Evolutionary conservation across 2,329 filamentous ascomycete genomes (phyloP).

Genomic region (Fonsecaea pedrosoi): DNA sequence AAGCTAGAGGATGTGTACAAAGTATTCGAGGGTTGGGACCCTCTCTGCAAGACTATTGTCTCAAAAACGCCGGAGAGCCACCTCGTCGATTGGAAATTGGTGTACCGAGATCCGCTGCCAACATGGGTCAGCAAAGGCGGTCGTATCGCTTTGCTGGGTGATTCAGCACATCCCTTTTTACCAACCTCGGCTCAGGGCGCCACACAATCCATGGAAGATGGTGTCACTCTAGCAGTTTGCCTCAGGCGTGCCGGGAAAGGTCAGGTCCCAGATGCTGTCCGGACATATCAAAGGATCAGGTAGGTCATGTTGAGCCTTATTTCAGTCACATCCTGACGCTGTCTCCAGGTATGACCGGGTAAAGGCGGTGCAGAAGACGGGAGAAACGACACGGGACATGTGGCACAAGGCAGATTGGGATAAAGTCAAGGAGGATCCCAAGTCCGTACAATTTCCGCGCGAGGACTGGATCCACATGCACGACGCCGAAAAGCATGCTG

Average conservation of each 20-base stretch:
- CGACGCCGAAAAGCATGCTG: slow-evolving; percentile 58
- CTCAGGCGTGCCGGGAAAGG: slow-evolving; percentile 43
- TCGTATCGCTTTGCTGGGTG: slow-evolving; percentile 57
- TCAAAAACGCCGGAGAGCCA: slow-evolving; percentile 37
- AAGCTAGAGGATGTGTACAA: slow-evolving; percentile 58
- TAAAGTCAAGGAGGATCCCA: slow-evolving; percentile 34
- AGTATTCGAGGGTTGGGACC: slow-evolving; percentile 61
- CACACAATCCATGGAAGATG: slow-evolving; percentile 59
- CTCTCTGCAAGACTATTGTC: slow-evolving; percentile 44
- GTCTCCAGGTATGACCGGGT: slow-evolving; percentile 38
- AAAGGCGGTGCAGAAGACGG: slow-evolving; percentile 39
- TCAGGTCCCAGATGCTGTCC: slow-evolving; percentile 38
- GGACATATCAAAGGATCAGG: slow-evolving; percentile 36
- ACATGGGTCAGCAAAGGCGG: slow-evolving; percentile 49
- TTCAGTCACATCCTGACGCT: slow-evolving; percentile 1
- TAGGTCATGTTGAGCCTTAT: slow-evolving; percentile 6
- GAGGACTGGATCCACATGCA: slow-evolving; percentile 59
- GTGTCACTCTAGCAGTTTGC: slow-evolving; percentile 55
- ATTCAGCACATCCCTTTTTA: slow-evolving; percentile 59
- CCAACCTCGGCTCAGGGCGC: slow-evolving; percentile 58
- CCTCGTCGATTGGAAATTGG: slow-evolving; percentile 36
- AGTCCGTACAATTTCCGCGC: slow-evolving; percentile 43
- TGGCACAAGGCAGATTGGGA: slow-evolving; percentile 38
- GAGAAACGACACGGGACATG: slow-evolving; percentile 40
- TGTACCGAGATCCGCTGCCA: slow-evolving; percentile 36